Conservation (phyloP, 345 rosid species). For the Brassica carinata region DNA sequence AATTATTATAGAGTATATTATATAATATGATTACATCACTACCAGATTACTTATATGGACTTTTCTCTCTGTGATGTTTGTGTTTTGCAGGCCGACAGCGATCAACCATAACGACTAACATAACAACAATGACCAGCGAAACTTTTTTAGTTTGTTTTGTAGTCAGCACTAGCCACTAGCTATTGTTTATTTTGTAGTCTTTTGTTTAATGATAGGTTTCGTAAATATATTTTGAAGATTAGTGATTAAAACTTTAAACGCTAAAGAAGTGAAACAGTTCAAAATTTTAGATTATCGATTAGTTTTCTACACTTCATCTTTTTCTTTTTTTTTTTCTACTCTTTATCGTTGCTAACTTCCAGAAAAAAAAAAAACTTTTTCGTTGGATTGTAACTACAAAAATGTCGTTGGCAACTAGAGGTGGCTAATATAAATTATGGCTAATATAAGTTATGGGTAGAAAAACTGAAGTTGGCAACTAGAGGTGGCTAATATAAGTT, state of each 20-base stretch:
- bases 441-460: no score
- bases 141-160: background rate
- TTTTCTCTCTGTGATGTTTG: background rate
- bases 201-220: background rate
- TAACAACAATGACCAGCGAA: background rate
- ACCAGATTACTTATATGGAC: background rate
- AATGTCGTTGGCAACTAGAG: no score
- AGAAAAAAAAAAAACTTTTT: no score
- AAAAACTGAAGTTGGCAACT: no score
- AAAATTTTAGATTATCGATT: background rate
- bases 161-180: background rate
- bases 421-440: no score
- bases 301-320: background rate
- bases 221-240: background rate
- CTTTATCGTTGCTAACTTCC: no score
- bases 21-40: background rate
- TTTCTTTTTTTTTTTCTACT: no score
- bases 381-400: no score
- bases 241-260: background rate
- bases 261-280: background rate
- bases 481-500: no score
- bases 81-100: background rate
- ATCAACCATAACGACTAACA: background rate
- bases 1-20: background rate
- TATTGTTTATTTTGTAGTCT: background rate